Evolutionary conservation across 1,284 basidiomycete species (phyloP), one percentile per base, ranked within the genome.

Genomic region (Stereum hirsutum): DNA sequence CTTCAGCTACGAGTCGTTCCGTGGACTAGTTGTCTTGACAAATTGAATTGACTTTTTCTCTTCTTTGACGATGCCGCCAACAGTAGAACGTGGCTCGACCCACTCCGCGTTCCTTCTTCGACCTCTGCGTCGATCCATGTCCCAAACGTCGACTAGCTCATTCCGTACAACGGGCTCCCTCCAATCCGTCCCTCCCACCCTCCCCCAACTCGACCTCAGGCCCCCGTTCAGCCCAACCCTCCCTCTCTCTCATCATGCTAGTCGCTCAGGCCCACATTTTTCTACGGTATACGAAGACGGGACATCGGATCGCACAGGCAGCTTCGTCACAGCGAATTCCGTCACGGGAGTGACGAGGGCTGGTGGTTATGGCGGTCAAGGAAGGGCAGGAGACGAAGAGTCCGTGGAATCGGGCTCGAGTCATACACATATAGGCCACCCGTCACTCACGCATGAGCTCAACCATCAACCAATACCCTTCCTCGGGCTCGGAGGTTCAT

Each of bases 271-370:
- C 53, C 20, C 64, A 53, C 28, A 70, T 54, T 17, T 64, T 31
- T 64, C 62, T 2, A 56, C 62, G 19, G 62, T 64, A 6, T 62
- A 70, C 45, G 74, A 72, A 32, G 67, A 70, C 41, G 62, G 62
- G 34, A 61, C 64, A 19, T 73, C 72, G 1, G 58, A 71, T 27
- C 70, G 72, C 47, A 72, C 75, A 2, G 73, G 70, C 24, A 81
- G 78, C 52, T 82, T 78, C 52, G 66, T 76, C 32, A 81, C 79
- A 6, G 78, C 79, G 5, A 63, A 58, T 2, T 66, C 69, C 7
- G 56, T 54, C 0, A 61, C 62, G 54, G 69, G 12, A n/a, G n/a
- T n/a, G n/a, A n/a, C n/a, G n/a, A n/a, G n/a, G n/a, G n/a, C n/a
- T n/a, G n/a, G n/a, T n/a, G n/a, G n/a, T n/a, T n/a, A n/a, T n/a